phyloP scores from a whole-genome alignment of 176 grass and related monocot genomes.

The Phoenix dactylifera region DNA sequence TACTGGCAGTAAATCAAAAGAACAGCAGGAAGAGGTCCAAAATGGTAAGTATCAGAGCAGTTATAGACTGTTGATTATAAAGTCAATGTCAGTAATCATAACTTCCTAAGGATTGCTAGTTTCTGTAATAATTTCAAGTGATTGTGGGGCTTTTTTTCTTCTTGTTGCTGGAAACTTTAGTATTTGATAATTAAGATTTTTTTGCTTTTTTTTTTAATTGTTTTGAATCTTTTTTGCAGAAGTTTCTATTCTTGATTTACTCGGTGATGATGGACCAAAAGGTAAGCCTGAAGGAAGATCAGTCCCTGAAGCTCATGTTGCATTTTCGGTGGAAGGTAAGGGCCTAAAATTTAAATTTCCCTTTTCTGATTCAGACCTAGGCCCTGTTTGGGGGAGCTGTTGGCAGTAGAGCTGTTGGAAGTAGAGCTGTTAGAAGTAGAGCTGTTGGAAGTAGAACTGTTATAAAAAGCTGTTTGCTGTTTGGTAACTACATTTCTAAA shows the following conservation, averaged over 20 bases:
- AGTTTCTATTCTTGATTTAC: slow-evolving; percentile 52
- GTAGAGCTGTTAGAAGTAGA: too few relatives aligned
- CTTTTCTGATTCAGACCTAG: too few relatives aligned
- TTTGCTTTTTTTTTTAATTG: slow-evolving; percentile 7
- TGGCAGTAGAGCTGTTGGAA: too few relatives aligned
- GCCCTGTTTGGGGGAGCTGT: too few relatives aligned
- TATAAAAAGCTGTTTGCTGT: too few relatives aligned
- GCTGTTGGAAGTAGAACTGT: too few relatives aligned
- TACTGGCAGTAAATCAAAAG: slow-evolving; percentile 19
- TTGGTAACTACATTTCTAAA: too few relatives aligned
- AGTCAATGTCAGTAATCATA: too few relatives aligned
- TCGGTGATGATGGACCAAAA: slow-evolving; percentile 38
- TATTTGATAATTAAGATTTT: slow-evolving; percentile 9
- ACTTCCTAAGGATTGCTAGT: too few relatives aligned
- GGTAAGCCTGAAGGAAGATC: slow-evolving; percentile 20
- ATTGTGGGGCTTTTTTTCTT: too few relatives aligned
- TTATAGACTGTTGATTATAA: too few relatives aligned
- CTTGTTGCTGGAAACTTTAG: neutral
- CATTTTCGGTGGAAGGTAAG: slow-evolving; percentile 67
- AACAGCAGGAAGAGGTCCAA: slow-evolving; percentile 32
- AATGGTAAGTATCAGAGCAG: slow-evolving; percentile 18
- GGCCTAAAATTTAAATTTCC: neutral
- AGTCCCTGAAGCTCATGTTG: slow-evolving; percentile 49
- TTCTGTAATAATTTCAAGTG: too few relatives aligned
- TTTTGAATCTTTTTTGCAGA: slow-evolving; percentile 31